Evolutionary conservation across 768 basidiomycete genomes (phyloP), one percentile per base, ranked within the genome.

Genomic region (Russula sp.): DNA sequence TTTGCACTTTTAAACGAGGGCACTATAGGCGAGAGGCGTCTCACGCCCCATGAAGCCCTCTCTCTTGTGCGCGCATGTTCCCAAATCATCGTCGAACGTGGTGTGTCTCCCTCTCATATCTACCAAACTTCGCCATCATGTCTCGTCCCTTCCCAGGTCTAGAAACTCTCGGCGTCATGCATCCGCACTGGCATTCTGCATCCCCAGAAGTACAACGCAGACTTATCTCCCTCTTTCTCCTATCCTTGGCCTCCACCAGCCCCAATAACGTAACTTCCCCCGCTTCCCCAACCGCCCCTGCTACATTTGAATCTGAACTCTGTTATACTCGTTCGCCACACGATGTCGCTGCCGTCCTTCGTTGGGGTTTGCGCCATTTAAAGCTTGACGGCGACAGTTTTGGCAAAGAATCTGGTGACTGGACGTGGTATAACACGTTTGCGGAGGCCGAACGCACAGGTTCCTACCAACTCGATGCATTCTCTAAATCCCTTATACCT

Each of bases 91-190:
- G 73, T 78, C 42, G 77, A 83, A 48, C 79, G 81, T 67, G 90
- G 89, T 84, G 74, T 35, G 82, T 71, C 16, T 43, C 51, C 63
- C 25, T 69, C 53, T 9, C 47, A 20, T 67, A 35, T 63, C 36
- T 36, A 56, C 39, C 46, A 41, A 46, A 20, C 39, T 41, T 14
- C 9, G 3, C 35, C 38, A 32, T 55, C 63, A 48, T 54, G 47
- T 32, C 55, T 52, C 49, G 39, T 43, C 66, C 63, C 45, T 59
- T 63, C 13, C 62, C 35, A 91, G 89, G 89, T n/a, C 77, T 90
- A 54, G 88, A 90, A 70, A 84, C 86, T 4, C 83, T 88, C 49
- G 90, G 90, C 20, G 78, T 92, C 49, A 92, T 92, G 87, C 87
- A 87, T 67, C 88, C 90, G 6, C 86, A 91, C 70, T 92, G 87